These are phyloP conservation scores for Pseudogymnoascus sp. DNA, from an alignment of 2,329 filamentous ascomycete species.

Conservation along the genomic window DNA sequence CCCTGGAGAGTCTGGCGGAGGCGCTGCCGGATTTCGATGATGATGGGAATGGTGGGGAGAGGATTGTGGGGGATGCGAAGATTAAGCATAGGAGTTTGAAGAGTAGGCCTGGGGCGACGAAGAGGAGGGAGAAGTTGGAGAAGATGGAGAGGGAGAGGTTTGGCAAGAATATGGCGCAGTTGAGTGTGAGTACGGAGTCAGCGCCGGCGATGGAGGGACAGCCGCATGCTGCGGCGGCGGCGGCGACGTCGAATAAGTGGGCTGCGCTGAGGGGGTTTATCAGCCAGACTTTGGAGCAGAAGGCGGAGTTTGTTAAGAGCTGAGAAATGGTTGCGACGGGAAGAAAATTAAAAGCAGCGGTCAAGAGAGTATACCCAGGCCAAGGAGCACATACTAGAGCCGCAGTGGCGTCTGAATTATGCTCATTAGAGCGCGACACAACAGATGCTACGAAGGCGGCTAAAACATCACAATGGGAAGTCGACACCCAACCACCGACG, in stretches of 20 bases:
- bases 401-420: background rate
- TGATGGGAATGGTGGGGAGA: conserved; percentile 33
- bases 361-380: conserved; percentile 1
- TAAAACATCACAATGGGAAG: background rate
- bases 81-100: conserved; percentile 67
- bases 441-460: background rate
- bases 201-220: conserved; percentile 23
- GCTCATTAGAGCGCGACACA: background rate
- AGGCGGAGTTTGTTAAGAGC: conserved; percentile 55
- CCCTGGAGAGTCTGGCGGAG: conserved; percentile 66
- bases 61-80: conserved; percentile 44
- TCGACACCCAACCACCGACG: background rate
- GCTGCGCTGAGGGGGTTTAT: conserved; percentile 77
- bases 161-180: conserved; percentile 68
- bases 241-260: conserved; percentile 55
- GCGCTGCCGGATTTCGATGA: conserved; percentile 57
- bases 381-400: background rate
- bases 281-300: conserved; percentile 79
- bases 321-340: conserved; percentile 6
- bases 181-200: conserved; percentile 36
- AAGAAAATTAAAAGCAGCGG: background rate
- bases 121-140: conserved; percentile 73
- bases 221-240: conserved; percentile 7
- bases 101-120: conserved; percentile 69
- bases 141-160: conserved; percentile 77